phyloP scores from a whole-genome alignment of 1,139 yeast genomes.

The Nakaseomyces kungkrabaensis region DNA sequence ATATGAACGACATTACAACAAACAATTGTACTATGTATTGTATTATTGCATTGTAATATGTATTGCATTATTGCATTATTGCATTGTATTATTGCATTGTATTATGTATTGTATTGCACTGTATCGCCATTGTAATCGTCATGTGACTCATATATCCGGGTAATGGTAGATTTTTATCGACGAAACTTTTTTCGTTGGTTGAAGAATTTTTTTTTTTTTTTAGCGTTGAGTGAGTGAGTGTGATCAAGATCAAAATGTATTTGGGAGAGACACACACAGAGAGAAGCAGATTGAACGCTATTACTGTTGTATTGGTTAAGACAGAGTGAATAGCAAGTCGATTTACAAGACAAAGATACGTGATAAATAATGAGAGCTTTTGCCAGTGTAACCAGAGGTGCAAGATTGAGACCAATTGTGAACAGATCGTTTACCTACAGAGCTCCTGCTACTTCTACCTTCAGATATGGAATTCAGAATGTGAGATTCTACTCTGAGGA shows the following conservation, averaged over 20 bases:
- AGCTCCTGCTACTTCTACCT: not conserved
- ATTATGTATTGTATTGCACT: too few species aligned
- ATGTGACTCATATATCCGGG: not conserved
- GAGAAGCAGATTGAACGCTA: too few species aligned
- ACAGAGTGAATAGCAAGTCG: too few species aligned
- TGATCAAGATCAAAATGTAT: too few species aligned
- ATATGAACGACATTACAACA: not conserved
- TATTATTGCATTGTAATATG: too few species aligned
- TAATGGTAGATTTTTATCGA: not conserved
- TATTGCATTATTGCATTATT: too few species aligned
- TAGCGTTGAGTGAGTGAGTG: too few species aligned
- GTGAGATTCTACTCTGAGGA: constrained; percentile 21
- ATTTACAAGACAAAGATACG: not conserved
- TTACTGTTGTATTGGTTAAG: too few species aligned
- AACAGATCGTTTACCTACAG: not conserved
- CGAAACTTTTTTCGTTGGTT: not conserved
- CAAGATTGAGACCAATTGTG: not conserved
- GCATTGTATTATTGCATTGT: too few species aligned
- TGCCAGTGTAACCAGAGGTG: not conserved
- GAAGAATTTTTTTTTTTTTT: not conserved
- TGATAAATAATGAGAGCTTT: not conserved
- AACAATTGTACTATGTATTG: too few species aligned
- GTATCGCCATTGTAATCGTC: not conserved
- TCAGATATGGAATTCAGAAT: not conserved
- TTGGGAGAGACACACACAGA: not conserved